Conservation (phyloP, 768 basidiomycete species). For the Boletus fagicola region DNA sequence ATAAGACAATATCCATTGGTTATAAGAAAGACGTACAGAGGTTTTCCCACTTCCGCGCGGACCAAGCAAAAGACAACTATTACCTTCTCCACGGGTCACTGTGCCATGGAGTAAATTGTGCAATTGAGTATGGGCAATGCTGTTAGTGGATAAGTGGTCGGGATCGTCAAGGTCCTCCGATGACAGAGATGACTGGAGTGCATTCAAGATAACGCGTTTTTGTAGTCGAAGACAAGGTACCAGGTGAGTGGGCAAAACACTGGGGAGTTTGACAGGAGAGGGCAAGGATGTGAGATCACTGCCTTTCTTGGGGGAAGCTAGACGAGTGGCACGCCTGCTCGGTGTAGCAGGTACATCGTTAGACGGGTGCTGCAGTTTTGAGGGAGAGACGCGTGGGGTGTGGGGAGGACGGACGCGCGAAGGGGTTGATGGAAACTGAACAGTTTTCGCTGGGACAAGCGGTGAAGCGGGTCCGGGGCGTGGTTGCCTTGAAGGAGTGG, state of each 20-base stretch:
- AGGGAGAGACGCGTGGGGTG: conserved; percentile 20
- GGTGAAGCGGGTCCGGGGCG: background rate
- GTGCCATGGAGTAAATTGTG: conserved; percentile 69
- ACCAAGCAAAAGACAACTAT: conserved; percentile 87
- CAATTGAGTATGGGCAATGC: conserved; percentile 55
- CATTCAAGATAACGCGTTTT: conserved; percentile 53
- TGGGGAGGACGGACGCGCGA: conserved; percentile 12
- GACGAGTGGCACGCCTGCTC: conserved; percentile 8
- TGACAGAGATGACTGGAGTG: conserved; percentile 37
- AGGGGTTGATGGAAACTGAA: conserved; percentile 18
- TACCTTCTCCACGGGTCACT: conserved; percentile 80
- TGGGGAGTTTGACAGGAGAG: conserved; percentile 24
- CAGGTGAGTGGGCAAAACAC: conserved; percentile 41
- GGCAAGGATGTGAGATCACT: background rate
- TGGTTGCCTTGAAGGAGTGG: conserved; percentile 20
- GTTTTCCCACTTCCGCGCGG: conserved; percentile 88
- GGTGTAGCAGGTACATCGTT: conserved; percentile 19
- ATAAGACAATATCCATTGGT: conserved; percentile 1
- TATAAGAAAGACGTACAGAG: conserved; percentile 40
- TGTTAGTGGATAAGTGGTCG: conserved; percentile 45
- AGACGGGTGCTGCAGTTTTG: conserved; percentile 2
- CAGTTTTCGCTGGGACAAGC: background rate
- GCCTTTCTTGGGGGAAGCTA: conserved; percentile 18
- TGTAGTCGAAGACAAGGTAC: conserved; percentile 50
- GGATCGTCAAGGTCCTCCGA: conserved; percentile 33